phyloP scores from a whole-genome alignment of 2,329 filamentous ascomycete species.

The Fulvia fulva region DNA sequence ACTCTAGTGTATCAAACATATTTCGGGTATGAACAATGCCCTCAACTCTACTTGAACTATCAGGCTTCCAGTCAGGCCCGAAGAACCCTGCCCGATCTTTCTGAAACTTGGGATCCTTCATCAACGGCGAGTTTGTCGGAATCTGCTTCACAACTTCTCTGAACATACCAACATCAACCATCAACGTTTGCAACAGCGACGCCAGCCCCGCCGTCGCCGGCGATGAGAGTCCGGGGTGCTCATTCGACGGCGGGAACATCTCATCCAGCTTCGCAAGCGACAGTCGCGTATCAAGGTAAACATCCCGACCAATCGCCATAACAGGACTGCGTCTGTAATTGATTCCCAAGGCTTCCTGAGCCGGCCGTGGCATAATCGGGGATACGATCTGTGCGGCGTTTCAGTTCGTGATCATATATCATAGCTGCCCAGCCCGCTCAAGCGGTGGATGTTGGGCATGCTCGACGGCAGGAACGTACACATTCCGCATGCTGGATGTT shows the following conservation, averaged over 20 bases:
- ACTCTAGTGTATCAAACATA: conserved; percentile 58
- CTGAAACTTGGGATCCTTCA: conserved; percentile 57
- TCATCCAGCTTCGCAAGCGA: conserved; percentile 63
- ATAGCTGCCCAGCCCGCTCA: not conserved
- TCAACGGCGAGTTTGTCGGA: conserved; percentile 49
- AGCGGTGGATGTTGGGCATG: not conserved
- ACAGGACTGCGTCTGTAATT: conserved; percentile 67
- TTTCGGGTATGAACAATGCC: conserved; percentile 53
- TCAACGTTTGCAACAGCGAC: conserved; percentile 54
- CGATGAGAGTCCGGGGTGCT: conserved; percentile 33
- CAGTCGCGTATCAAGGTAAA: conserved; percentile 67
- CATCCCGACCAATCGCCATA: conserved; percentile 60
- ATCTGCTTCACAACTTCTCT: conserved; percentile 51
- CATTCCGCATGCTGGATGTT: conserved; percentile 65
- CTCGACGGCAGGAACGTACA: conserved; percentile 44
- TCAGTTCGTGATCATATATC: conserved; percentile 5
- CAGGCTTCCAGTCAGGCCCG: conserved; percentile 41
- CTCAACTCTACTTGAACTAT: conserved; percentile 48
- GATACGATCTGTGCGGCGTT: conserved; percentile 54
- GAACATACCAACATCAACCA: conserved; percentile 58
- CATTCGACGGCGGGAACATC: conserved; percentile 42
- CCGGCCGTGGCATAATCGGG: conserved; percentile 61
- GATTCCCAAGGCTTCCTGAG: conserved; percentile 58
- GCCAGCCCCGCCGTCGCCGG: conserved; percentile 44
- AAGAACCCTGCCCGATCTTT: conserved; percentile 53